phyloP scores from a whole-genome alignment of 1,284 basidiomycete genomes.

The Rugosomyces carneus region DNA sequence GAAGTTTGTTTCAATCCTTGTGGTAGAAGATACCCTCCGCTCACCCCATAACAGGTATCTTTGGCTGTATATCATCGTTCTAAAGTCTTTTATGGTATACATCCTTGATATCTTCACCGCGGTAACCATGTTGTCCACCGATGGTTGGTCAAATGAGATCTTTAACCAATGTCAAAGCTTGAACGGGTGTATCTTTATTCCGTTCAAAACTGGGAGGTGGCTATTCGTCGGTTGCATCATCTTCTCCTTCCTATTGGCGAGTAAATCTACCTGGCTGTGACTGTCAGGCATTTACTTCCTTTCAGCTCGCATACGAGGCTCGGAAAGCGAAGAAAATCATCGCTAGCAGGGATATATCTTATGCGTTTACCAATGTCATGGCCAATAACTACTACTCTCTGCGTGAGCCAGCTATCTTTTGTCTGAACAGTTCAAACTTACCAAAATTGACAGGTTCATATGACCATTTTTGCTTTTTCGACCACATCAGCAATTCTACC shows the following conservation, averaged over 20 bases:
- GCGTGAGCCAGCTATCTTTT: conserved; percentile 43
- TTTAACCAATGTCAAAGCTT: conserved; percentile 63
- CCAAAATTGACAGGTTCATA: conserved; percentile 63
- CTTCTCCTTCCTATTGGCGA: conserved; percentile 88
- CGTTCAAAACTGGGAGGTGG: conserved; percentile 90
- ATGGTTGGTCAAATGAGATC: conserved; percentile 87
- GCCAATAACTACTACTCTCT: conserved; percentile 94
- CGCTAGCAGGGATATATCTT: conserved; percentile 91
- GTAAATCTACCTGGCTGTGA: conserved; percentile 22
- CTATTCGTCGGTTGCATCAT: conserved; percentile 97
- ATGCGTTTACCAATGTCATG: conserved; percentile 96
- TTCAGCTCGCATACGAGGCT: conserved; percentile 82
- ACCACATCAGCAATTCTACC: conserved; percentile 92
- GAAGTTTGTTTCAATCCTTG: conserved; percentile 51
- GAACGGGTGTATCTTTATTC: conserved; percentile 78
- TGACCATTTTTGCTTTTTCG: conserved; percentile 97
- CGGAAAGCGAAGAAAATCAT: conserved; percentile 93
- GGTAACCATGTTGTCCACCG: conserved; percentile 91
- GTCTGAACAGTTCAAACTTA: conserved; percentile 7
- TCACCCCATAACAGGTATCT: conserved; percentile 58
- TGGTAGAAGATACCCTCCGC: not conserved
- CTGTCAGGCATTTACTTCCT: not conserved
- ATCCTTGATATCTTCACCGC: conserved; percentile 97
- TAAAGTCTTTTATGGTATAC: conserved; percentile 95
- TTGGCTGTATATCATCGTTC: conserved; percentile 85